Evolutionary conservation across 2,329 filamentous ascomycete genomes (phyloP).

Genomic region (Aphanocladium album): DNA sequence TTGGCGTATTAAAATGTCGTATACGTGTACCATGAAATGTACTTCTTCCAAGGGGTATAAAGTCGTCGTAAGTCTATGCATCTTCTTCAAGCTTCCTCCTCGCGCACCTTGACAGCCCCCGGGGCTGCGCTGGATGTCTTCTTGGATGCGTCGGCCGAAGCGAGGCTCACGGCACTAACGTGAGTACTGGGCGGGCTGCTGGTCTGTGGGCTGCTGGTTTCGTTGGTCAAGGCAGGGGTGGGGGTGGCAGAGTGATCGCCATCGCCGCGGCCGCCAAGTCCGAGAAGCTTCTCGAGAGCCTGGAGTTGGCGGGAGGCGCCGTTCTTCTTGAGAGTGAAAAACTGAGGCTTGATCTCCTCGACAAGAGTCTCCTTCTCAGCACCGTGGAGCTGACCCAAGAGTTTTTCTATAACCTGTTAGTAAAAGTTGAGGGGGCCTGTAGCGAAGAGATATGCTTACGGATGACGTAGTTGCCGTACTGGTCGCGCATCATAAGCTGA

Average conservation of each 20-base stretch:
- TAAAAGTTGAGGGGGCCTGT: background rate
- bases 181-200: slow-evolving; percentile 60
- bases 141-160: slow-evolving; percentile 24
- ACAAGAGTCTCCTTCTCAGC: slow-evolving; percentile 55
- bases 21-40: slow-evolving; percentile 16
- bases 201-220: slow-evolving; percentile 65
- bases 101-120: slow-evolving; percentile 22
- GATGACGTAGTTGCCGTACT: slow-evolving; percentile 93
- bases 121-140: slow-evolving; percentile 17
- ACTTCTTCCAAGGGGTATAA: slow-evolving; percentile 10
- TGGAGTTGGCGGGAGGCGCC: slow-evolving; percentile 57
- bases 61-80: slow-evolving; percentile 10
- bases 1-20: slow-evolving; percentile 18
- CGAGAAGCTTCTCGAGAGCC: slow-evolving; percentile 31
- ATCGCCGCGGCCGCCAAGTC: slow-evolving; percentile 15
- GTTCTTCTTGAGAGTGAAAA: slow-evolving; percentile 57
- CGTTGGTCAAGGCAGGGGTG: slow-evolving; percentile 63
- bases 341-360: slow-evolving; percentile 58
- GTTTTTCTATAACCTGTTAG: slow-evolving; percentile 59
- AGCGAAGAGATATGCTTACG: slow-evolving; percentile 57
- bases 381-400: slow-evolving; percentile 60
- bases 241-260: slow-evolving; percentile 49
- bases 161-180: slow-evolving; percentile 46
- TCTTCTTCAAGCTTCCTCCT: slow-evolving; percentile 26
- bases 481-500: slow-evolving; percentile 76